phyloP scores from a whole-genome alignment of 129 eudicot genomes.

The Centella asiatica region DNA sequence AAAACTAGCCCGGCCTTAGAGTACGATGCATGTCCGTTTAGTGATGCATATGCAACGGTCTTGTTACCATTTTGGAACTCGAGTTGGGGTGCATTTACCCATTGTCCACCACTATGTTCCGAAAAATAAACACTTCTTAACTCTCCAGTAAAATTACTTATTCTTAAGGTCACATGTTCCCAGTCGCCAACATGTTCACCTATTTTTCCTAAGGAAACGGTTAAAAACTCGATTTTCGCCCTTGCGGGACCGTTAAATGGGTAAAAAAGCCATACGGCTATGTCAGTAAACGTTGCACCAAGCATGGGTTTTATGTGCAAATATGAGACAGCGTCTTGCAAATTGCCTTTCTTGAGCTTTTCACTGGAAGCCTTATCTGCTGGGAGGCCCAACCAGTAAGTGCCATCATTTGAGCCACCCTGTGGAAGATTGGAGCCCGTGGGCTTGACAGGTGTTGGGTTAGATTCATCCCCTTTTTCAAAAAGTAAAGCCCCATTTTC shows the following conservation, averaged over 20 bases:
- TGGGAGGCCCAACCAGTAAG: slow-evolving; percentile 52
- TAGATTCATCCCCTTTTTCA: slow-evolving; percentile 29
- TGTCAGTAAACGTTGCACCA: slow-evolving; percentile 41
- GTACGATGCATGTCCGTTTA: slow-evolving; percentile 42
- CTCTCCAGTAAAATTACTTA: slow-evolving; percentile 39
- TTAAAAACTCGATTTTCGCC: slow-evolving; percentile 31
- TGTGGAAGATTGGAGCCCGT: slow-evolving; percentile 47
- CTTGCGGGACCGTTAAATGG: slow-evolving; percentile 48
- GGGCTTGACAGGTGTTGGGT: slow-evolving; percentile 19
- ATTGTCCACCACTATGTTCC: slow-evolving; percentile 39
- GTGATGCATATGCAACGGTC: slow-evolving; percentile 34
- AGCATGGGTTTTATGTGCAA: slow-evolving; percentile 37
- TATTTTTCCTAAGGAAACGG: slow-evolving; percentile 24
- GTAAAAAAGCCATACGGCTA: slow-evolving; percentile 52
- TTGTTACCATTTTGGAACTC: slow-evolving; percentile 31
- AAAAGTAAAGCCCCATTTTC: slow-evolving; percentile 42
- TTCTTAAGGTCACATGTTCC: slow-evolving; percentile 49
- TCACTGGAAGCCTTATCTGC: slow-evolving; percentile 24
- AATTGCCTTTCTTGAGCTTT: slow-evolving; percentile 36
- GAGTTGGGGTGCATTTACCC: slow-evolving; percentile 33
- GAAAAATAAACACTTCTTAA: slow-evolving; percentile 33
- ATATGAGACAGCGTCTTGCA: slow-evolving; percentile 33
- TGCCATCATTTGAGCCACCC: slow-evolving; percentile 40
- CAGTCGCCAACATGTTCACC: slow-evolving; percentile 60
- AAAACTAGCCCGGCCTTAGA: slow-evolving; percentile 34